These are phyloP conservation scores for Debaryomyces nepalensis DNA, from an alignment of 1,139 yeast species.

Conservation along the genomic window DNA sequence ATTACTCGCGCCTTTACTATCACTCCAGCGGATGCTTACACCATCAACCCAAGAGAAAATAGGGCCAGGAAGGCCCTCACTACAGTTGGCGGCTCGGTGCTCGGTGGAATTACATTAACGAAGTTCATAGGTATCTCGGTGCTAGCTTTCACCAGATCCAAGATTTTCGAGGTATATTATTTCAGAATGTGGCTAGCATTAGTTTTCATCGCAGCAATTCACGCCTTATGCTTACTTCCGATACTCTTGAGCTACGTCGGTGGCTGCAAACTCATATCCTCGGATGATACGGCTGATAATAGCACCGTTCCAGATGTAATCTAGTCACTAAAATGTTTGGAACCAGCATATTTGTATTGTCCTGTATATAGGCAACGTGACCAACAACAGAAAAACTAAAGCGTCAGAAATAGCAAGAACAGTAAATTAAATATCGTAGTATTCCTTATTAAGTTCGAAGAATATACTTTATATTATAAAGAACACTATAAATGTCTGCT, in stretches of 20 bases:
- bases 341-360: slow-evolving; percentile 2
- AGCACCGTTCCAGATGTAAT: neutral
- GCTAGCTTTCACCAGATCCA: slow-evolving; percentile 81
- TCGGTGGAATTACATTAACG: slow-evolving; percentile 89
- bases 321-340: neutral
- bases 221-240: slow-evolving; percentile 80
- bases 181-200: slow-evolving; percentile 95
- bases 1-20: slow-evolving; percentile 74
- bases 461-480: slow-evolving; percentile 4
- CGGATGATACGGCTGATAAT: slow-evolving; percentile 3
- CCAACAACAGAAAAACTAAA: slow-evolving; percentile 5
- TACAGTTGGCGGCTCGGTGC: slow-evolving; percentile 83
- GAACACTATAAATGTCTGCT: slow-evolving; percentile 25
- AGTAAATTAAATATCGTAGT: slow-evolving; percentile 6
- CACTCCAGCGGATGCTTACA: slow-evolving; percentile 1
- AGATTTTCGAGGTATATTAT: slow-evolving; percentile 88
- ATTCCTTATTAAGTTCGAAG: slow-evolving; percentile 10
- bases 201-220: slow-evolving; percentile 75
- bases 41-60: slow-evolving; percentile 1
- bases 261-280: slow-evolving; percentile 12
- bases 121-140: slow-evolving; percentile 87
- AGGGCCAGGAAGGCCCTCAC: slow-evolving; percentile 48
- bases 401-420: slow-evolving; percentile 9
- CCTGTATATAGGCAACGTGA: slow-evolving; percentile 8
- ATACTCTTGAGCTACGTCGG: slow-evolving; percentile 70